Conservation (phyloP, 2,329 filamentous ascomycete species). For the Hypoxylon sp. region DNA sequence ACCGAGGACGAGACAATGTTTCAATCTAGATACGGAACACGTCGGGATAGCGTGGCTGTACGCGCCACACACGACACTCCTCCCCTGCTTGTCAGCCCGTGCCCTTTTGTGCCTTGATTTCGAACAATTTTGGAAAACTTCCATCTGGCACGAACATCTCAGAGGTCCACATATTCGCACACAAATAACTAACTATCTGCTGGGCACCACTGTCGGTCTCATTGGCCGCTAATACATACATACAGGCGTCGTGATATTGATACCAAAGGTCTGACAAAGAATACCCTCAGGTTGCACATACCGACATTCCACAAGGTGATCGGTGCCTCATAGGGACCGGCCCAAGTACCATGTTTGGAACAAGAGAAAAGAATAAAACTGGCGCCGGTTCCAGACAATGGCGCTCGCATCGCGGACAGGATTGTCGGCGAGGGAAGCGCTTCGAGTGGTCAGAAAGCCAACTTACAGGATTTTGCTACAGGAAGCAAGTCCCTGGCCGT, state of each 20-base stretch:
- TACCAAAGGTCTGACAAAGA: constrained; percentile 1
- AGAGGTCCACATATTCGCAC: constrained; percentile 12
- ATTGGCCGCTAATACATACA: constrained; percentile 18
- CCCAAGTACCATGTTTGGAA: too few species aligned
- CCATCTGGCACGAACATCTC: too few species aligned
- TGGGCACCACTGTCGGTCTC: neutral
- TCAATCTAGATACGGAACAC: neutral
- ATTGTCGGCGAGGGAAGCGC: neutral
- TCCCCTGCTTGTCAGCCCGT: constrained; percentile 2
- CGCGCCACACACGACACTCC: neutral
- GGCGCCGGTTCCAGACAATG: neutral
- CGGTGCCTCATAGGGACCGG: neutral
- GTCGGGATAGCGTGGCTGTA: constrained; percentile 27
- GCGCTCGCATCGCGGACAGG: neutral
- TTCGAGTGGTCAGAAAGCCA: neutral
- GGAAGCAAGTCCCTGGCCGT: constrained; percentile 3
- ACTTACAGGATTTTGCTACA: neutral
- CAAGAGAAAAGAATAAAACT: neutral
- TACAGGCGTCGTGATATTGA: neutral
- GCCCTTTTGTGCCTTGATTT: constrained; percentile 8
- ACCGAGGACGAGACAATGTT: neutral
- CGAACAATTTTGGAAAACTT: constrained; percentile 31
- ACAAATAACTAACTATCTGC: constrained; percentile 10
- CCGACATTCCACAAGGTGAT: constrained; percentile 3
- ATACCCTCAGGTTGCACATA: neutral